Evolutionary conservation across 108 stramenopile genomes (phyloP), one percentile per base, ranked within the genome.

Genomic region (Fistulifera pelliculosa): DNA sequence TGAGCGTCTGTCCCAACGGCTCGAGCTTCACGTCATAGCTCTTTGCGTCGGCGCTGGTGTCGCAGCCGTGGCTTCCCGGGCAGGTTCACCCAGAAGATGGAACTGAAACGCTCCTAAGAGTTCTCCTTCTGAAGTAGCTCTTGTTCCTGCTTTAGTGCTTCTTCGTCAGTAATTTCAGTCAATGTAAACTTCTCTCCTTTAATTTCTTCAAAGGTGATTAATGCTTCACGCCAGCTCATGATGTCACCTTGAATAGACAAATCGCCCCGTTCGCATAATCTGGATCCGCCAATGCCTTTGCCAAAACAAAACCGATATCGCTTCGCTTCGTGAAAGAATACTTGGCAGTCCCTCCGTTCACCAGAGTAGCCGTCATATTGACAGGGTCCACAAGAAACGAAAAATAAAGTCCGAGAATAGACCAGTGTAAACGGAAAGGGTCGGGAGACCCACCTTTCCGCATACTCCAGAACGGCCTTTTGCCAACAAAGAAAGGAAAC

Each of bases 51-150:
- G 1, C 57, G 22, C 56, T 59, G 8, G 51, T 14, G 27, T 59
- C 56, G 14, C 41, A 27, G 12, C 65, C 65, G 14, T 7, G 11
- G 43, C 19, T 60, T 10, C 65, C 65, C 65, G 65, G 11, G 38
- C 58, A 2, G 58, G 58, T 21, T 66, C 65, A 40, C 65, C 65
- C 35, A 66, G 25, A 16, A 66, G 28, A 42, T 66, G 65, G 19
- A 59, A 31, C 24, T 5, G n/a, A 51, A 66, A 66, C 7, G 65
- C 10, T 18, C 35, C 54, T 41, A 35, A 59, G 38, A 59, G 51
- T 2, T 48, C 12, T 18, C 49, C 59, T 66, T 66, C 19, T 58
- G 19, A 35, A 66, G 25, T 18, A 66, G 18, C 14, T 42, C 65
- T 7, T 39, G 22, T 28, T 66, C 65, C 17, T 52, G 56, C 18